These are phyloP conservation scores for Epithele typhae DNA, from an alignment of 768 basidiomycete genomes.

Conservation along the genomic window DNA sequence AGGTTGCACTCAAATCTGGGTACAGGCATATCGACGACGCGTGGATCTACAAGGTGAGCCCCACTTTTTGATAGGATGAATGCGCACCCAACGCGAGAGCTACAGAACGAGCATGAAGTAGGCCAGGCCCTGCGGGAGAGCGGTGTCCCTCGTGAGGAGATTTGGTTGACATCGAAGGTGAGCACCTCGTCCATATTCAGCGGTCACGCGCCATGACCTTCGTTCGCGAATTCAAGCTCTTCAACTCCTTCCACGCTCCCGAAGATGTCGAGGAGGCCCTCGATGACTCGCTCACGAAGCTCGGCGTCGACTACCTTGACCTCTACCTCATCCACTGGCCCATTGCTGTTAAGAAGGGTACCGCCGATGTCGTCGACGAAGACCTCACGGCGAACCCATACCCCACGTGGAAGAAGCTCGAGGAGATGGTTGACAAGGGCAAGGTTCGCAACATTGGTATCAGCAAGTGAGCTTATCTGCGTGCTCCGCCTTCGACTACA, in stretches of 20 bases:
- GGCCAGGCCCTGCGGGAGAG: slow-evolving; percentile 59
- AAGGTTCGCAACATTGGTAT: slow-evolving; percentile 78
- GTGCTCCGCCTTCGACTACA: not conserved
- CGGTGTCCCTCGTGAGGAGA: slow-evolving; percentile 52
- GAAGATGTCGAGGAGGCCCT: slow-evolving; percentile 65
- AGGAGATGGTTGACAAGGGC: slow-evolving; percentile 72
- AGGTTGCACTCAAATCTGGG: slow-evolving; percentile 56
- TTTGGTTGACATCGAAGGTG: slow-evolving; percentile 67
- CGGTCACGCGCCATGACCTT: too few relatives aligned
- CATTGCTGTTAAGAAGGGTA: slow-evolving; percentile 58
- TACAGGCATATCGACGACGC: slow-evolving; percentile 75
- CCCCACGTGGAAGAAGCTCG: slow-evolving; percentile 78
- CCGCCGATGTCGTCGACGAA: slow-evolving; percentile 39
- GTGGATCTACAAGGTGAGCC: slow-evolving; percentile 58
- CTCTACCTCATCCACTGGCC: slow-evolving; percentile 84
- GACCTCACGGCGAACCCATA: slow-evolving; percentile 66
- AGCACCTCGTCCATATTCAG: not conserved
- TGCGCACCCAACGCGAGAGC: too few relatives aligned
- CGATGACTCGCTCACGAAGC: slow-evolving; percentile 57
- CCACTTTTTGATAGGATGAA: too few relatives aligned
- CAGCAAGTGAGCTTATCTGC: slow-evolving; percentile 57
- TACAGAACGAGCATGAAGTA: slow-evolving; percentile 68
- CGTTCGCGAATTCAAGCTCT: too few relatives aligned
- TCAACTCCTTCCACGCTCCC: slow-evolving; percentile 73
- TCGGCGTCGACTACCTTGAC: slow-evolving; percentile 71